Evolutionary conservation across 2,329 filamentous ascomycete species (phyloP).

Genomic region (Aspergillus ochraceus): DNA sequence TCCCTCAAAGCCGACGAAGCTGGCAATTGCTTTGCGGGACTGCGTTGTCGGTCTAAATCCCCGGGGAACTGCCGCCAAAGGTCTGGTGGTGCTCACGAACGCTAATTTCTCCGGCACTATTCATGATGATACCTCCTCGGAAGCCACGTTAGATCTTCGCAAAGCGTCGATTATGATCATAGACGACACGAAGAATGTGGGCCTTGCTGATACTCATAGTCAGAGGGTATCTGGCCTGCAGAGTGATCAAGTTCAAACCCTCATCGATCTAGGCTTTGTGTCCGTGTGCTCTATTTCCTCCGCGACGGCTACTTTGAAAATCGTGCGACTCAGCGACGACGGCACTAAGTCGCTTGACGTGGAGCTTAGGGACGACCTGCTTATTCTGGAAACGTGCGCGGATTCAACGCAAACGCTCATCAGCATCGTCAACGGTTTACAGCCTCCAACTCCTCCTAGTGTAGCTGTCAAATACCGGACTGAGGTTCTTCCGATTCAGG

Average conservation of each 20-base stretch:
- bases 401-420: constrained; percentile 95
- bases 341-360: constrained; percentile 71
- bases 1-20: constrained; percentile 52
- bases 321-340: constrained; percentile 57
- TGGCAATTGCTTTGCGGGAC: constrained; percentile 69
- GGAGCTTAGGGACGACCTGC: constrained; percentile 78
- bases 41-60: constrained; percentile 85
- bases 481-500: constrained; percentile 78
- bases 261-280: constrained; percentile 72
- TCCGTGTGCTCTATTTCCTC: constrained; percentile 85
- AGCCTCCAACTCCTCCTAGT: constrained; percentile 79
- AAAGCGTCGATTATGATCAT: constrained; percentile 83
- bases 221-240: constrained; percentile 28
- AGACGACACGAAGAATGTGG: constrained; percentile 64
- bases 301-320: constrained; percentile 66
- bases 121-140: constrained; percentile 64
- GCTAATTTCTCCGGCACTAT: constrained; percentile 69
- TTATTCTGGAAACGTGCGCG: constrained; percentile 92
- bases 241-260: constrained; percentile 48
- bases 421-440: constrained; percentile 72
- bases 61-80: constrained; percentile 70
- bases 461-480: constrained; percentile 85
- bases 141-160: constrained; percentile 66
- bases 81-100: constrained; percentile 75
- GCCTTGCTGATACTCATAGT: constrained; percentile 35